These are phyloP conservation scores for Ehretia macrophylla DNA, from an alignment of 257 asterid genomes.

Conservation along the genomic window DNA sequence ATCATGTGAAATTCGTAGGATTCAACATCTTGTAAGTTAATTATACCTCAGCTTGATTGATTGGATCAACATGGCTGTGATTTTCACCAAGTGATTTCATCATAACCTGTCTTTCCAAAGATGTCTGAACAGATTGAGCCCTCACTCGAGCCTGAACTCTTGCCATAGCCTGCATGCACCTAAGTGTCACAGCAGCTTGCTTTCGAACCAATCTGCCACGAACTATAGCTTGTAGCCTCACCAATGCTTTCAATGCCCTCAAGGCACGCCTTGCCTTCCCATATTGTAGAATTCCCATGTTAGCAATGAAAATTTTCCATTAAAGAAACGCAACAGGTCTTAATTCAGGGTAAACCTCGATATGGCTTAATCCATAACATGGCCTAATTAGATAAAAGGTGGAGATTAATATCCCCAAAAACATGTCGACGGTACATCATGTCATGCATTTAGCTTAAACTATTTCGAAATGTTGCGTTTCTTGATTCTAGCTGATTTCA, in stretches of 20 bases:
- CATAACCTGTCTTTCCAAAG: slow-evolving; percentile 17
- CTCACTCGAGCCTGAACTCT: slow-evolving; percentile 76
- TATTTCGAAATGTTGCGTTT: too few species aligned
- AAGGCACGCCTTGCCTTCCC: slow-evolving; percentile 81
- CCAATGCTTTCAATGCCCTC: slow-evolving; percentile 82
- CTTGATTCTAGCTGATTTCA: too few species aligned
- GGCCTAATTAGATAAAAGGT: too few species aligned
- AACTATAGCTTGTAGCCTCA: slow-evolving; percentile 88
- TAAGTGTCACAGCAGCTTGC: slow-evolving; percentile 77
- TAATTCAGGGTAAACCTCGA: too few species aligned
- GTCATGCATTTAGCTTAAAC: too few species aligned
- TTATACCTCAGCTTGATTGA: slow-evolving; percentile 67
- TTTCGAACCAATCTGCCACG: slow-evolving; percentile 79
- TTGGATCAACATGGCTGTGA: slow-evolving; percentile 33
- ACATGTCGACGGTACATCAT: too few species aligned
- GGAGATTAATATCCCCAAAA: too few species aligned
- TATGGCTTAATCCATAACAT: too few species aligned
- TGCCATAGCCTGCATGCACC: slow-evolving; percentile 91
- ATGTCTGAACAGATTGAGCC: slow-evolving; percentile 48
- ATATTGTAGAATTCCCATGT: not conserved
- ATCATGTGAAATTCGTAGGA: not conserved
- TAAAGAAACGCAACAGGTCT: too few species aligned
- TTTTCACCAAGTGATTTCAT: slow-evolving; percentile 14
- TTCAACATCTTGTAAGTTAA: too few species aligned
- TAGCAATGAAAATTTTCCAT: not conserved